Evolutionary conservation across 2,329 filamentous ascomycete species (phyloP), one percentile per base, ranked within the genome.

Genomic region (Epichloe scottii): DNA sequence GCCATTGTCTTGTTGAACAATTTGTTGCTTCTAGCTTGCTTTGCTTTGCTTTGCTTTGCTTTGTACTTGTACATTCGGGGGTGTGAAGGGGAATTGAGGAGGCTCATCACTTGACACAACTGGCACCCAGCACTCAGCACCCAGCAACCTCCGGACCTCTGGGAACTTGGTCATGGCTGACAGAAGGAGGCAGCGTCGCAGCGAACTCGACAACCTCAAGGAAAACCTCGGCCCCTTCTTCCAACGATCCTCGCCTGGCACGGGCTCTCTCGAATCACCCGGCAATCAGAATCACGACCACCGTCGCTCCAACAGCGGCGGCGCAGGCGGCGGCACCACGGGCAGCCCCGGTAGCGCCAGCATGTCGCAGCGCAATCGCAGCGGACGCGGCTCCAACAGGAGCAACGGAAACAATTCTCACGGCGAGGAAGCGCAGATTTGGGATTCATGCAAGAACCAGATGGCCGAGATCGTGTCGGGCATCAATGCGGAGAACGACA

Each of bases 281-380:
- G 46, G 50, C 56, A 58, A 53, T 51, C 55, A 42, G 53, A 45
- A 49, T 43, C 4, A 46, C 48, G 48, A 51, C 45, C 40, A 30
- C 53, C 41, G 51, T 26, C 35, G 34, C 21, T 47, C 39, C 46
- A 42, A 30, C 33, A 59, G 51, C 56, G 53, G 34, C 53, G 56
- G 33, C 56, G 50, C 38, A 42, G 35, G 14, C 26, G 23, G 40
- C 19, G 44, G 38, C 37, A 39, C 21, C 11, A 42, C 48, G 3
- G 52, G 43, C 35, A 51, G 41, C 21, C 45, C 46, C 14, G 26
- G 39, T 23, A 48, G 48, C 39, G 41, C 10, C 48, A 50, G 58
- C 50, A 73, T 72, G 69, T 71, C 70, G 42, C 70, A 72, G 59
- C 65, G 70, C 54, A 71, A 70, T 54, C 68, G 71, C 50, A 71